Conservation (phyloP, 768 basidiomycete genomes). For the Pleurotus tuoliensis region DNA sequence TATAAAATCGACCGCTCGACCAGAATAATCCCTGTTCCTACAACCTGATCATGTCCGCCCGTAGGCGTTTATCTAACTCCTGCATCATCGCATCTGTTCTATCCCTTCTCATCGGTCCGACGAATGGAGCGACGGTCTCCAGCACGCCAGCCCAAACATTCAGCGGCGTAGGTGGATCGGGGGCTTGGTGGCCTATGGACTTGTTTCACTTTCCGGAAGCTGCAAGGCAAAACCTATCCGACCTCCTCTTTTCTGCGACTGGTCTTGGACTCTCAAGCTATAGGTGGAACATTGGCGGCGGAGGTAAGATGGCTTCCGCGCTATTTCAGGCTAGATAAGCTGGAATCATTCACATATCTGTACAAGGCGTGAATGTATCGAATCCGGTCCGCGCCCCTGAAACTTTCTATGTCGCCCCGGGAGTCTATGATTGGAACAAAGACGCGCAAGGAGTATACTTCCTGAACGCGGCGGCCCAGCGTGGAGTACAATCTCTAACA, state of each 20-base stretch:
- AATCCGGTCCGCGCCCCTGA: slow-evolving; percentile 33
- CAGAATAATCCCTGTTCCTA: too few species aligned
- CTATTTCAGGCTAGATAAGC: too few species aligned
- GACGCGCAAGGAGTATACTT: slow-evolving; percentile 39
- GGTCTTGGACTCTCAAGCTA: slow-evolving; percentile 39
- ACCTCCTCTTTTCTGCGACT: slow-evolving; percentile 32
- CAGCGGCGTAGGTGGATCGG: slow-evolving; percentile 38
- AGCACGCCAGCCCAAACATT: slow-evolving; percentile 30
- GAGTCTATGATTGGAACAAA: slow-evolving; percentile 34
- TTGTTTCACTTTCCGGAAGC: slow-evolving; percentile 35
- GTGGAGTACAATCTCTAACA: slow-evolving; percentile 33
- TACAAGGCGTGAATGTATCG: slow-evolving; percentile 27
- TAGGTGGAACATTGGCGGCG: slow-evolving; percentile 39
- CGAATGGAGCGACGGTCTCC: slow-evolving; percentile 22
- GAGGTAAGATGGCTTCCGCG: slow-evolving; percentile 18
- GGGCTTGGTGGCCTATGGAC: slow-evolving; percentile 46
- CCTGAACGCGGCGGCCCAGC: slow-evolving; percentile 31
- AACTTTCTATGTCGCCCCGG: slow-evolving; percentile 33
- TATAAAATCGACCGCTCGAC: too few species aligned
- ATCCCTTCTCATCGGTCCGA: slow-evolving; percentile 12
- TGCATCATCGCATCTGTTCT: slow-evolving; percentile 8
- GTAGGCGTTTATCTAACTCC: neutral
- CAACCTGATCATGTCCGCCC: neutral
- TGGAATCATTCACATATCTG: too few species aligned
- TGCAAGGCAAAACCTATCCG: slow-evolving; percentile 35